These are phyloP conservation scores for Debaryomyces prosopidis DNA, from an alignment of 805 yeast species.

Conservation along the genomic window DNA sequence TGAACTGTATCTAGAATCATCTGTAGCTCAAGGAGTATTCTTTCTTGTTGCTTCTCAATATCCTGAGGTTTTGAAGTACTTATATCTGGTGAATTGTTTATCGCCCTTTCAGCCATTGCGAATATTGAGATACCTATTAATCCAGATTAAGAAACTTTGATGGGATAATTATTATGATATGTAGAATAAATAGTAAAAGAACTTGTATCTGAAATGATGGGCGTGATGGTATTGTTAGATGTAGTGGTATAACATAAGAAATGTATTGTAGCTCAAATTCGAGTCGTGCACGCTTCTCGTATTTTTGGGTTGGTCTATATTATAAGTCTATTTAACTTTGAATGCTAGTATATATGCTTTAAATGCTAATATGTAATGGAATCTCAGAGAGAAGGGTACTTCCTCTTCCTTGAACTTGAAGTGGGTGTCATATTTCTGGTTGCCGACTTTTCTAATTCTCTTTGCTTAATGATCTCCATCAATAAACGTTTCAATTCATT, in stretches of 20 bases:
- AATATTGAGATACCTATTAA: too few species aligned
- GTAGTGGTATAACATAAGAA: too few species aligned
- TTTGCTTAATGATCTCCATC: slow-evolving; percentile 27
- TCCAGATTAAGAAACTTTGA: too few species aligned
- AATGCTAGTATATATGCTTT: background rate
- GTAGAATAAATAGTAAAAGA: too few species aligned
- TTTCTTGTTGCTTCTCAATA: slow-evolving; percentile 19
- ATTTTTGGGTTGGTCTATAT: background rate
- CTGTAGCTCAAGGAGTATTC: slow-evolving; percentile 31
- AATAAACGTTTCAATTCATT: slow-evolving; percentile 31
- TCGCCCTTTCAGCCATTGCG: too few species aligned
- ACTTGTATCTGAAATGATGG: too few species aligned
- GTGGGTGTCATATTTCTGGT: background rate
- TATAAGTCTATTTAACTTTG: background rate
- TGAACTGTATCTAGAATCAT: slow-evolving; percentile 33
- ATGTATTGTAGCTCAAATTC: background rate
- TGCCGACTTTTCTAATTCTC: slow-evolving; percentile 12
- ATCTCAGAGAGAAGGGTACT: background rate
- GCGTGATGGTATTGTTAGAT: too few species aligned
- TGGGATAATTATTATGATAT: too few species aligned
- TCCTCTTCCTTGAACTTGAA: slow-evolving; percentile 1
- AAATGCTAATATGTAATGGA: slow-evolving; percentile 1
- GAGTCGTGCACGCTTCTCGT: background rate
- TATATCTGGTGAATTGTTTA: background rate
- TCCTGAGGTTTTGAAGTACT: background rate